Percentiles rank a stretch among this genome's conserved stretches.
Conservation (phyloP, 2,329 filamentous ascomycete genomes). For the Polychaeton citri region DNA sequence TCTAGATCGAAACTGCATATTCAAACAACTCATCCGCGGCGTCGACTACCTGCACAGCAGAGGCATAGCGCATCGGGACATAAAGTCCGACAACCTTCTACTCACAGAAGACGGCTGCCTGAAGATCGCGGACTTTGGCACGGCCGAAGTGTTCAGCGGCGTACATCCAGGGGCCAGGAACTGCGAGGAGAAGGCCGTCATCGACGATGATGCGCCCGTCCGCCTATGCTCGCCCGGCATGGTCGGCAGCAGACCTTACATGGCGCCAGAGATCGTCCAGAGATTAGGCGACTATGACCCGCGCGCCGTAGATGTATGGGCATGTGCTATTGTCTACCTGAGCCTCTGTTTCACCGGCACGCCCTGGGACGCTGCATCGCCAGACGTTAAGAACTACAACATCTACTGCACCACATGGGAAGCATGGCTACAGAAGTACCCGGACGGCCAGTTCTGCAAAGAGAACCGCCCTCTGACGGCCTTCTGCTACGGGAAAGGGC, state of each 20-base stretch:
- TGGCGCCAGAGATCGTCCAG: constrained; percentile 69
- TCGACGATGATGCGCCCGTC: constrained; percentile 57
- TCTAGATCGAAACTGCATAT: constrained; percentile 66
- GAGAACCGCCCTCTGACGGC: constrained; percentile 31
- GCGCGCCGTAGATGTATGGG: constrained; percentile 73
- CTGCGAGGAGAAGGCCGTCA: constrained; percentile 42
- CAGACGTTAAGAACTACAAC: constrained; percentile 44
- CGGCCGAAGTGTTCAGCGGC: constrained; percentile 73
- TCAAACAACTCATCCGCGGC: constrained; percentile 78
- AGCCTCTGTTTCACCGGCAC: constrained; percentile 59
- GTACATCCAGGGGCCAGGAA: constrained; percentile 61
- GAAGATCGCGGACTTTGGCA: constrained; percentile 86
- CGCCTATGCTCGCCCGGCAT: constrained; percentile 66
- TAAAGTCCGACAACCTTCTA: constrained; percentile 79
- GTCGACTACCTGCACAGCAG: constrained; percentile 69
- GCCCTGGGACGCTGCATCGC: constrained; percentile 59
- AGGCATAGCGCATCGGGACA: constrained; percentile 80
- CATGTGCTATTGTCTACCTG: constrained; percentile 69
- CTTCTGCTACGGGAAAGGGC: constrained; percentile 42
- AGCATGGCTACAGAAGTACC: constrained; percentile 48
- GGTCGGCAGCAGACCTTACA: constrained; percentile 75
- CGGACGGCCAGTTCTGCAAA: constrained; percentile 39
- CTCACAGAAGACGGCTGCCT: constrained; percentile 67
- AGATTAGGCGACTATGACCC: constrained; percentile 59
- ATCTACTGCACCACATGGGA: constrained; percentile 55